A percentile compares a stretch with the other conserved stretches of the same genome.
Evolutionary conservation across 768 basidiomycete species (phyloP).

Genomic region (Trametes coccinea): DNA sequence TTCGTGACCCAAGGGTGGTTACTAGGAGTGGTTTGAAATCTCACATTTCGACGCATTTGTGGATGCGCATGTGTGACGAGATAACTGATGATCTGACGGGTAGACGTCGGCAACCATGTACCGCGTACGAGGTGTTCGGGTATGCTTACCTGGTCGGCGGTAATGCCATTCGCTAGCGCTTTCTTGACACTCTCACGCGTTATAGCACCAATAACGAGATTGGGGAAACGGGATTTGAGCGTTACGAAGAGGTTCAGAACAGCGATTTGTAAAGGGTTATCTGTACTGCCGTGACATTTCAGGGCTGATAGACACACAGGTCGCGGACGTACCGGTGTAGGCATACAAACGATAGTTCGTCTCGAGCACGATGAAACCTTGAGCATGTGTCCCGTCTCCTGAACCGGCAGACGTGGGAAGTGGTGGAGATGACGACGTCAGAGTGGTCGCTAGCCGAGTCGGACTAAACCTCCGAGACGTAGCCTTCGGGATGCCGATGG

Average conservation of each 20-base stretch:
- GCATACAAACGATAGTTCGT: conserved; percentile 99
- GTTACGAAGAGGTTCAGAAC: conserved; percentile 93
- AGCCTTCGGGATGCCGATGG: conserved; percentile 41
- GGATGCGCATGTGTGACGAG: conserved; percentile 93
- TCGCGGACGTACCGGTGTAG: conserved; percentile 72
- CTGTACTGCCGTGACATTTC: conserved; percentile 41
- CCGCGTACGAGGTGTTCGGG: background rate
- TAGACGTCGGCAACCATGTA: conserved; percentile 9
- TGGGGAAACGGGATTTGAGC: conserved; percentile 92
- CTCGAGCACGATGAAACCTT: conserved; percentile 95
- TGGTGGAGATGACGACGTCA: conserved; percentile 88
- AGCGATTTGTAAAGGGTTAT: conserved; percentile 94
- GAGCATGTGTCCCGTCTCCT: conserved; percentile 56
- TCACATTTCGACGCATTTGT: conserved; percentile 94
- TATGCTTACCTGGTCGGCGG: conserved; percentile 82
- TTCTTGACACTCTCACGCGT: conserved; percentile 95
- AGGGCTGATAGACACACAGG: background rate
- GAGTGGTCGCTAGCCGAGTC: conserved; percentile 89
- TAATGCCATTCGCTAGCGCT: conserved; percentile 92
- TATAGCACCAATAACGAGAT: conserved; percentile 93
- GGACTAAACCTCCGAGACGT: conserved; percentile 86
- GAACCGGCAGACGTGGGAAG: conserved; percentile 62
- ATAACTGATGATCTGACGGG: conserved; percentile 81
- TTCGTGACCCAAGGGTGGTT: background rate
- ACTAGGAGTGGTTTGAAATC: conserved; percentile 25